phyloP scores from a whole-genome alignment of 352 stramenopile species.

The Albugo candida region DNA sequence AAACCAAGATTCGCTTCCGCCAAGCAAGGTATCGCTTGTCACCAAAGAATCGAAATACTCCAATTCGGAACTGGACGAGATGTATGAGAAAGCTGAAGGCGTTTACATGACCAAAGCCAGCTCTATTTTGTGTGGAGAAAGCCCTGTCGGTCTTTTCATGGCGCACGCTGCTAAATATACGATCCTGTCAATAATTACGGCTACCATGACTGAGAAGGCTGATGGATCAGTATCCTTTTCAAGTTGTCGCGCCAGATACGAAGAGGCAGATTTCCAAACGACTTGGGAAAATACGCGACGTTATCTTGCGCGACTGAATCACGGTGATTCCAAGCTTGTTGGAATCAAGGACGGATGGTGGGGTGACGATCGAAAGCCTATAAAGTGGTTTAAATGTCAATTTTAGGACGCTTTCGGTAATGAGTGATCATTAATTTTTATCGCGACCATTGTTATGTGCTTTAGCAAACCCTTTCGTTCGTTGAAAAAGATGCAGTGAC shows the following conservation, averaged over 20 bases:
- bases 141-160: constrained; percentile 11
- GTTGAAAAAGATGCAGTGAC: no score
- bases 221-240: constrained; percentile 19
- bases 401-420: constrained; percentile 4
- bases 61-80: constrained; percentile 5
- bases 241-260: constrained; percentile 12
- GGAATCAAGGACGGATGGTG: constrained; percentile 11
- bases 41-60: constrained; percentile 2
- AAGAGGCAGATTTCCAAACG: constrained; percentile 1
- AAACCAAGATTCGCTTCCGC: constrained; percentile 12
- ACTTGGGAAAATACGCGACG: constrained; percentile 8
- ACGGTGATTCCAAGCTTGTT: constrained; percentile 13
- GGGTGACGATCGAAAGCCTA: constrained; percentile 13
- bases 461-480: no score
- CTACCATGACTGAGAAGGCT: constrained; percentile 10
- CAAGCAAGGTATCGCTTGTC: constrained; percentile 13
- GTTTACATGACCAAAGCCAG: constrained; percentile 9
- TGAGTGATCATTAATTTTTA: no score
- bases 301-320: constrained; percentile 17
- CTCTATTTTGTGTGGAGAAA: constrained; percentile 18
- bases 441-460: no score
- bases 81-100: constrained; percentile 9
- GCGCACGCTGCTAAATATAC: constrained; percentile 1
- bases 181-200: not conserved
- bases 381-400: constrained; percentile 19